These are phyloP conservation scores for Cryphonectria nitschkei DNA, from an alignment of 2,329 filamentous ascomycete genomes.

Conservation along the genomic window DNA sequence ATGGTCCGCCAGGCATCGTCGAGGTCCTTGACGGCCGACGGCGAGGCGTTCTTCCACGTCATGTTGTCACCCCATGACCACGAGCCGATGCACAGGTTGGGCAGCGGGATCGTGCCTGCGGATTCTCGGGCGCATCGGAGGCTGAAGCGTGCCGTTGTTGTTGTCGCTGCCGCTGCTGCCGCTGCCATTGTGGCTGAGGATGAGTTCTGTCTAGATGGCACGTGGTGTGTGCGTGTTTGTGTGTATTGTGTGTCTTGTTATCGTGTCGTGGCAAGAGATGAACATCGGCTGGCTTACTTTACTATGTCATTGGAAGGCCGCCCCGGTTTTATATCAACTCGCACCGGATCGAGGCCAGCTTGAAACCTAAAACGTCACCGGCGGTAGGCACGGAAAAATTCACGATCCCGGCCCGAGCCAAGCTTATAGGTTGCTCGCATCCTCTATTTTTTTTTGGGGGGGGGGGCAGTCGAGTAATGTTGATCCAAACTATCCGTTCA, in stretches of 20 bases:
- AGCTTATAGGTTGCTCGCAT: too few species aligned
- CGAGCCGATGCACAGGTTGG: slow-evolving; percentile 72
- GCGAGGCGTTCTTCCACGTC: slow-evolving; percentile 71
- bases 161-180: neutral
- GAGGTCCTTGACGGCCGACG: slow-evolving; percentile 77
- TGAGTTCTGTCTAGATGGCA: neutral
- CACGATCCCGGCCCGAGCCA: too few species aligned
- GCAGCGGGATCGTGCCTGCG: slow-evolving; percentile 29
- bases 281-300: too few species aligned
- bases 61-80: slow-evolving; percentile 79
- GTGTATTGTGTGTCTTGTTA: neutral
- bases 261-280: neutral
- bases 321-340: too few species aligned
- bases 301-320: too few species aligned
- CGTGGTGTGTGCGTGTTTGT: neutral
- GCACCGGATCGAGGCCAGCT: too few species aligned
- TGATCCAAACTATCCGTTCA: too few species aligned
- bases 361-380: too few species aligned
- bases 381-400: too few species aligned
- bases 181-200: slow-evolving; percentile 16
- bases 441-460: too few species aligned
- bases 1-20: slow-evolving; percentile 43
- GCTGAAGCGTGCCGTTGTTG: slow-evolving; percentile 22
- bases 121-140: slow-evolving; percentile 30
- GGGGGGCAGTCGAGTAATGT: too few species aligned